Conservation (phyloP, 805 yeast species). For the Scheffersomyces stipitis region DNA sequence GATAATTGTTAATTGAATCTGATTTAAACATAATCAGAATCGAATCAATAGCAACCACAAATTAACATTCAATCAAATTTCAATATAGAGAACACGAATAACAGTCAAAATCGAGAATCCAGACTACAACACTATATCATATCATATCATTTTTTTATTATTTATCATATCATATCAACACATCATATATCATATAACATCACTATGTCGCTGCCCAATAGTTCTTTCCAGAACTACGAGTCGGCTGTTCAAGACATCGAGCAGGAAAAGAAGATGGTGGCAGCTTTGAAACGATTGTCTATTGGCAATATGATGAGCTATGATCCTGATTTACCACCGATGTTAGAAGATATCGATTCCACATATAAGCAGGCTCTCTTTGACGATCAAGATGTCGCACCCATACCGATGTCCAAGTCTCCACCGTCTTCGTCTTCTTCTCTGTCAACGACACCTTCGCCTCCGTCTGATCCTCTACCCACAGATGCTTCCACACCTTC, state of each 20-base stretch:
- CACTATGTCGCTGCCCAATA: not conserved
- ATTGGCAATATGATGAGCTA: conserved; percentile 60
- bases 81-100: no score
- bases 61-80: no score
- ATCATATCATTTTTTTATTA: not conserved
- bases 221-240: conserved; percentile 23
- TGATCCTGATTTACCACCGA: conserved; percentile 71
- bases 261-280: conserved; percentile 69
- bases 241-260: conserved; percentile 75
- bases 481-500: not conserved
- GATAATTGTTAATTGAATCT: no score
- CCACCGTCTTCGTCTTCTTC: conserved; percentile 2
- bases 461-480: conserved; percentile 2
- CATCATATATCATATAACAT: not conserved
- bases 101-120: no score
- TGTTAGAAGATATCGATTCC: conserved; percentile 28
- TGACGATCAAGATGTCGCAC: conserved; percentile 1
- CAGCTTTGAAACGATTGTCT: conserved; percentile 70
- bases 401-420: not conserved
- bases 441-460: not conserved
- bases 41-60: no score
- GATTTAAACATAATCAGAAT: no score
- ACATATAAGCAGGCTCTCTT: conserved; percentile 15
- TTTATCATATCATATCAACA: not conserved
- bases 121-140: no score